Evolutionary conservation across 192 early-diverging fungal species (phyloP), one percentile per base, ranked within the genome.

Genomic region (Rhizoclosmatium sp.): DNA sequence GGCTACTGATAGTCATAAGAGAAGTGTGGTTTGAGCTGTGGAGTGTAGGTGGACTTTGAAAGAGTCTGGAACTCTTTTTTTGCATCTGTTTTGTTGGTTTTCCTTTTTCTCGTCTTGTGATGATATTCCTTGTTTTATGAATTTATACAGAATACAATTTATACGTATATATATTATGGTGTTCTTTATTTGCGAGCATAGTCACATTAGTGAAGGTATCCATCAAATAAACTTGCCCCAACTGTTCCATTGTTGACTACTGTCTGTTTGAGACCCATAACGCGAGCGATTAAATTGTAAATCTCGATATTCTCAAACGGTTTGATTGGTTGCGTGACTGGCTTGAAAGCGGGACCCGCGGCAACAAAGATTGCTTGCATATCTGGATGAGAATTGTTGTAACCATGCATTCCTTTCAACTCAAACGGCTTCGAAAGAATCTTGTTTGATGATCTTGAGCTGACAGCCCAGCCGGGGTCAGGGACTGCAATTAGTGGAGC

Each of bases 291-390:
- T 47, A 76, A 41, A 44, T 51, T 66, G 42, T 76, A 51, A n/a
- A 76, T 23, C 60, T 76, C 75, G 21, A 76, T 64, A 56, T 76
- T 76, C 41, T 49, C 7, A 4, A 76, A 76, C 23, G 60, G 2
- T 10, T 10, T 14, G 21, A 76, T 67, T 4, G 61, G 44, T 3
- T 21, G 23, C 2, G 41, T 14, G 56, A 10, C 9, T 31, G 19
- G 3, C 65, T 61, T 69, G 80, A 96, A 94, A 2, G 89, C 83
- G 0, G 95, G 94, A 2, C 96, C 97, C 31, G 80, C 83, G 2
- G 95, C 96, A 68, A 95, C 80, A 79, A 98, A 97, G 12, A 96
- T 94, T 1, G 94, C 93, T 4, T 93, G 88, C 96, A 98, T 98
- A 16, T 93, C 90, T 3, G 84, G 81, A 44, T 90, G 74, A 71